Evolutionary conservation across 2,329 filamentous ascomycete species (phyloP).

Genomic region (Dothideomycetes sp.): DNA sequence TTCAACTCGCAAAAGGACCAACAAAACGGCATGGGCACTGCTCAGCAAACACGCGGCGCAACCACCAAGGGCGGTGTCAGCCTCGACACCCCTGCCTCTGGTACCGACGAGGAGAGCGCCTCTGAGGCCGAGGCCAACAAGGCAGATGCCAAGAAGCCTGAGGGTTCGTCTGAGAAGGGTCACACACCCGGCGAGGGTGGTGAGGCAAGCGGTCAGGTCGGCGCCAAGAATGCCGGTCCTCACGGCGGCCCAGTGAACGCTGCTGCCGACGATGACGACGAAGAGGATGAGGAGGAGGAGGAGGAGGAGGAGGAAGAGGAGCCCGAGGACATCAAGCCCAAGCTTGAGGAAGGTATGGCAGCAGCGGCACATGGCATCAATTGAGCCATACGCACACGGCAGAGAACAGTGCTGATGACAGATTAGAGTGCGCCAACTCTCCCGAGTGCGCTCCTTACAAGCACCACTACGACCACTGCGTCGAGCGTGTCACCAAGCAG

Average conservation of each 20-base stretch:
- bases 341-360: slow-evolving; percentile 81
- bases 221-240: slow-evolving; percentile 19
- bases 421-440: slow-evolving; percentile 77
- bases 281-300: slow-evolving; percentile 48
- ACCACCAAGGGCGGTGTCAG: slow-evolving; percentile 31
- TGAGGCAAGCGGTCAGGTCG: slow-evolving; percentile 22
- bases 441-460: slow-evolving; percentile 77
- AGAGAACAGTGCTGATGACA: background rate
- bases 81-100: slow-evolving; percentile 30
- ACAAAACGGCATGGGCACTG: slow-evolving; percentile 20
- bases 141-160: slow-evolving; percentile 29
- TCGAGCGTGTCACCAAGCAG: slow-evolving; percentile 75
- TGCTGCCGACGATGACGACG: slow-evolving; percentile 36
- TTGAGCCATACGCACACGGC: background rate
- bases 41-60: slow-evolving; percentile 23
- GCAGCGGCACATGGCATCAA: too few relatives aligned
- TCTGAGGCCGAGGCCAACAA: slow-evolving; percentile 36
- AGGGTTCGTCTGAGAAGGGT: slow-evolving; percentile 18
- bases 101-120: slow-evolving; percentile 34
- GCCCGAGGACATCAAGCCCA: slow-evolving; percentile 79
- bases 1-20: slow-evolving; percentile 29
- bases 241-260: slow-evolving; percentile 22
- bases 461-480: slow-evolving; percentile 98
- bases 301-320: slow-evolving; percentile 62
- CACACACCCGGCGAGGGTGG: slow-evolving; percentile 22